phyloP scores from a whole-genome alignment of 306 rosid genomes.

The Citrullus amarus region DNA sequence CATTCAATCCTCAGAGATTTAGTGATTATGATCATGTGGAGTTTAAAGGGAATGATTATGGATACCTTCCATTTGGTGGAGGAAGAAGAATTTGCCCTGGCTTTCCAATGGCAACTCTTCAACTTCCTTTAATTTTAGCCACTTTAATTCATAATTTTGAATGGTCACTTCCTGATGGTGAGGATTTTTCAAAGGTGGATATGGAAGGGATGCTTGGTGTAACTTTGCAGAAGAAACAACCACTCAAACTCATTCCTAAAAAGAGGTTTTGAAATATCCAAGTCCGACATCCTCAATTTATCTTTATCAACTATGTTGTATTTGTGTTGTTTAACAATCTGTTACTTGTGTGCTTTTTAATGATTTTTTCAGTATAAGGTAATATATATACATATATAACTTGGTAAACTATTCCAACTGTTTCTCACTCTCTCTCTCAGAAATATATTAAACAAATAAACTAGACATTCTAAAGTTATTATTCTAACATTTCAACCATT shows the following conservation, averaged over 20 bases:
- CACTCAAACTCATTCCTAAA: neutral
- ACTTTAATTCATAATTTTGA: neutral
- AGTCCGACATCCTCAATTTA: no score
- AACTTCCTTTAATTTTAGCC: neutral
- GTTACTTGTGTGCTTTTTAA: no score
- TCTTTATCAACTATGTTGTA: no score
- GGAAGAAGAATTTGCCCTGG: neutral
- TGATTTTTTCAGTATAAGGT: no score
- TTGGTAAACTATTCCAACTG: no score
- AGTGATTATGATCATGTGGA: neutral
- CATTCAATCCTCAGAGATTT: neutral
- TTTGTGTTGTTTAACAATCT: no score
- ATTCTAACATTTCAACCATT: no score
- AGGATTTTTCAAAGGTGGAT: neutral
- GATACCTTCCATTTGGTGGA: neutral
- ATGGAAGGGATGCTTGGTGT: neutral
- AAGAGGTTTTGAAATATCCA: neutral
- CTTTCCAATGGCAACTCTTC: neutral
- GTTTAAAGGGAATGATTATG: neutral
- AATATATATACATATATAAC: no score
- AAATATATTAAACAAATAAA: no score
- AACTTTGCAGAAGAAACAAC: neutral
- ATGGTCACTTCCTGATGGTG: neutral
- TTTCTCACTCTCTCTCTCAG: no score
- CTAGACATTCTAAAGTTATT: no score